A percentile compares a stretch with the other conserved stretches of the same genome.
Evolutionary conservation across 1,284 basidiomycete genomes (phyloP).

Genomic region (Abortiporus biennis): DNA sequence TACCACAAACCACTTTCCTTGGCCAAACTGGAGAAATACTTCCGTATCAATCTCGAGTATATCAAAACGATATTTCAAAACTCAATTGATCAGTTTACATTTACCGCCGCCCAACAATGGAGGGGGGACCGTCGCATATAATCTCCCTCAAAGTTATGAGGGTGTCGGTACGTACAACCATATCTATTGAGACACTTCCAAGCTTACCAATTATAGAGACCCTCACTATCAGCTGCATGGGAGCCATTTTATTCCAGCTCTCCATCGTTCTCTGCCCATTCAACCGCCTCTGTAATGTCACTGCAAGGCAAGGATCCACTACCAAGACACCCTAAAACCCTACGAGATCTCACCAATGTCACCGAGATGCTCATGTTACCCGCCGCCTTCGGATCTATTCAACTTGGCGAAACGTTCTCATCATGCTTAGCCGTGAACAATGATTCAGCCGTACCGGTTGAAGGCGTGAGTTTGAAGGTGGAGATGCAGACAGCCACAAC

Average conservation of each 20-base stretch:
- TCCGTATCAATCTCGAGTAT: too few species aligned
- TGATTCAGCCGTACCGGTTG: conserved; percentile 55
- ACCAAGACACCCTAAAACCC: conserved; percentile 69
- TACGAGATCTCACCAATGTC: conserved; percentile 69
- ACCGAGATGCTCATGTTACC: conserved; percentile 71
- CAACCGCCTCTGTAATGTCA: conserved; percentile 70
- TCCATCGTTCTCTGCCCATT: conserved; percentile 70
- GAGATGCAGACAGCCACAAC: conserved; percentile 75
- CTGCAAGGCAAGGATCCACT: conserved; percentile 67
- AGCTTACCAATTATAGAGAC: too few species aligned
- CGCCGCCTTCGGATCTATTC: conserved; percentile 72
- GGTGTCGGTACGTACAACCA: conserved; percentile 66
- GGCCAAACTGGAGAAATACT: too few species aligned
- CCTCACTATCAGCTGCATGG: conserved; percentile 69
- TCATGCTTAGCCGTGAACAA: conserved; percentile 77
- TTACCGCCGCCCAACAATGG: too few species aligned
- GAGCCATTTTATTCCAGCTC: conserved; percentile 82
- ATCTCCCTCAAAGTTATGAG: conserved; percentile 78
- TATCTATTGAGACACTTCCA: too few species aligned
- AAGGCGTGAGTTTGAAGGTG: conserved; percentile 52
- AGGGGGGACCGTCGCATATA: conserved; percentile 36
- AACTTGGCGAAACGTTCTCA: conserved; percentile 77
- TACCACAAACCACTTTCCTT: not conserved
- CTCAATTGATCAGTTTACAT: too few species aligned
- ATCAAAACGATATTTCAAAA: too few species aligned